A percentile compares a stretch with the other conserved stretches of the same genome.
phyloP scores from a whole-genome alignment of 495 filamentous ascomycete genomes.

The Hyaloscypha hepaticicola region DNA sequence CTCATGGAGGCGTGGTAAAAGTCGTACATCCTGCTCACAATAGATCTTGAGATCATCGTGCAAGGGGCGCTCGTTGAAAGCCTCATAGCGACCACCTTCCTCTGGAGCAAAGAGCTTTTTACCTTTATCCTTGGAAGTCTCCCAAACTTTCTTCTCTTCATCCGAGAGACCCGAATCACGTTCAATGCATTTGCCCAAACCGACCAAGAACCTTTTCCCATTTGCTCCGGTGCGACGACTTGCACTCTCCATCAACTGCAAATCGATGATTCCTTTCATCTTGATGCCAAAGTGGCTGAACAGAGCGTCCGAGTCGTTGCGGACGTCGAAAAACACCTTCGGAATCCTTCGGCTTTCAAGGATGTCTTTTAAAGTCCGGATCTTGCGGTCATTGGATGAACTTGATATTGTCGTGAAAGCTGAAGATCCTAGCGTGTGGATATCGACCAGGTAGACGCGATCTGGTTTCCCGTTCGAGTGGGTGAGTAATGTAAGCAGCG shows the following conservation, averaged over 20 bases:
- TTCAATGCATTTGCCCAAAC: slow-evolving; percentile 47
- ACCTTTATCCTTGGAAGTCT: slow-evolving; percentile 43
- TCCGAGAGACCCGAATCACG: slow-evolving; percentile 30
- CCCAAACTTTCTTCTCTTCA: slow-evolving; percentile 34
- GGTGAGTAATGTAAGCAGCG: too few species aligned
- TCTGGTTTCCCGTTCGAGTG: too few species aligned
- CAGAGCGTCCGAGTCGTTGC: too few species aligned
- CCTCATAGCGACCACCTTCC: slow-evolving; percentile 45
- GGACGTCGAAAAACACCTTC: too few species aligned
- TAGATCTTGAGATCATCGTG: slow-evolving; percentile 42
- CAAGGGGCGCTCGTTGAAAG: slow-evolving; percentile 51
- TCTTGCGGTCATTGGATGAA: too few species aligned
- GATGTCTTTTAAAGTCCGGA: too few species aligned
- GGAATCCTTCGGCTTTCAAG: too few species aligned
- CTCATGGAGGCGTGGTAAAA: slow-evolving; percentile 39
- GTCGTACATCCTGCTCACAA: slow-evolving; percentile 49
- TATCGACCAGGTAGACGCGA: too few species aligned
- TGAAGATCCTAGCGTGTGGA: too few species aligned
- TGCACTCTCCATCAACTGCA: slow-evolving; percentile 58
- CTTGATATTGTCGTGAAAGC: too few species aligned
- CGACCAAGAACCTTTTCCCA: slow-evolving; percentile 32
- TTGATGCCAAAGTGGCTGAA: too few species aligned
- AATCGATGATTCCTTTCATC: too few species aligned
- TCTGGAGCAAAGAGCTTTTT: slow-evolving; percentile 39
- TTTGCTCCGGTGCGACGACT: slow-evolving; percentile 34